Conservation (phyloP, 257 asterid species). For the Jaltomata sinuosa region DNA sequence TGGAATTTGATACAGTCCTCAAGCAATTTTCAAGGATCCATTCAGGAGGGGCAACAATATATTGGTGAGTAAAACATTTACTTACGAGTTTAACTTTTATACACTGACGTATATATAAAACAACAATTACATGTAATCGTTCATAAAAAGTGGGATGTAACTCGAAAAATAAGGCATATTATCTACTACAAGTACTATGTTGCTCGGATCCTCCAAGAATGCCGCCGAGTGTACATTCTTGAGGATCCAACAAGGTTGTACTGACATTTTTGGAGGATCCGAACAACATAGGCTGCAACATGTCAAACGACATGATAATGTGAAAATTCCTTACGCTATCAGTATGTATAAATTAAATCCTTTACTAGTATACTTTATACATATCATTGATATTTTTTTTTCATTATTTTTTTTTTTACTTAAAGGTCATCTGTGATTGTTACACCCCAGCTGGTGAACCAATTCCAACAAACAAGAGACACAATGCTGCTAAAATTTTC, state of each 20-base stretch:
- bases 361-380: neutral
- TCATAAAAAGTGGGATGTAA: neutral
- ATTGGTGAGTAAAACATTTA: conserved; percentile 41
- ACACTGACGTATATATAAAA: neutral
- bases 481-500: conserved; percentile 79
- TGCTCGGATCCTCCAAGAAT: neutral
- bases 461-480: conserved; percentile 90
- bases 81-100: neutral
- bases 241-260: neutral
- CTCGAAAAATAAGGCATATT: neutral
- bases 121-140: neutral
- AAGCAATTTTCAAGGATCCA: conserved; percentile 96
- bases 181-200: neutral
- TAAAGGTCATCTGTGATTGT: conserved; percentile 84
- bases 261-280: neutral
- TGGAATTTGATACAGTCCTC: conserved; percentile 49
- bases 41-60: conserved; percentile 95
- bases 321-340: neutral
- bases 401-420: neutral
- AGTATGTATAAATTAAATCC: neutral
- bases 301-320: neutral
- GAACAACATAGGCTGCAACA: neutral
- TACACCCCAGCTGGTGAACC: conserved; percentile 97
- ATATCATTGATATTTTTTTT: neutral
- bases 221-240: neutral